Conservation (phyloP, 1,284 basidiomycete genomes). For the Psilocybe mexicana region DNA sequence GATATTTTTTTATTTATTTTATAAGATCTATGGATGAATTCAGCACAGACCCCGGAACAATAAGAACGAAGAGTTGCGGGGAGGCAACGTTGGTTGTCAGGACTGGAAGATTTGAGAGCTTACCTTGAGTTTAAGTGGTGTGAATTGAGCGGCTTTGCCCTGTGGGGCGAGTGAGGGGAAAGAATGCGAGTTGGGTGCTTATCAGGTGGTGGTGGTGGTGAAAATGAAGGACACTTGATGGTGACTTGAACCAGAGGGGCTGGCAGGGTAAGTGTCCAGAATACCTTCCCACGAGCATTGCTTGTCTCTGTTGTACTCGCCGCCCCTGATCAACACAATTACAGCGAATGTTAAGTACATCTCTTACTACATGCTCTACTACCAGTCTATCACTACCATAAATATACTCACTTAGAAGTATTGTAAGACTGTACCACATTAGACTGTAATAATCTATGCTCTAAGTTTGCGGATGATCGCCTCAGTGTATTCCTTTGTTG, state of each 20-base stretch:
- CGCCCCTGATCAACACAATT: slow-evolving; percentile 6
- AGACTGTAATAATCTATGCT: slow-evolving; percentile 32
- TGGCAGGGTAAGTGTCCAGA: slow-evolving; percentile 15
- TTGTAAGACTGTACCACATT: slow-evolving; percentile 16
- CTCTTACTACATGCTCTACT: background rate
- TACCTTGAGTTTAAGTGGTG: slow-evolving; percentile 51
- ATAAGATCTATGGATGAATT: slow-evolving; percentile 40
- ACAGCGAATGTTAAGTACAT: too few relatives aligned
- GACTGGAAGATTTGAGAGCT: slow-evolving; percentile 16
- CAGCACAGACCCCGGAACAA: slow-evolving; percentile 18
- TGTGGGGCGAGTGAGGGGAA: slow-evolving; percentile 81
- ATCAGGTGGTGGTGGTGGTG: slow-evolving; percentile 42
- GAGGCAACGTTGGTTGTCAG: slow-evolving; percentile 6
- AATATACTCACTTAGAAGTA: slow-evolving; percentile 7
- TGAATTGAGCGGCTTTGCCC: slow-evolving; percentile 73
- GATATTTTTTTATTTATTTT: slow-evolving; percentile 54
- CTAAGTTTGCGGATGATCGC: slow-evolving; percentile 81
- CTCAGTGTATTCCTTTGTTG: slow-evolving; percentile 85
- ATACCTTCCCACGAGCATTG: slow-evolving; percentile 31
- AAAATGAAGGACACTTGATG: slow-evolving; percentile 45
- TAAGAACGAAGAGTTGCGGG: slow-evolving; percentile 12
- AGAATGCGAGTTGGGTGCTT: slow-evolving; percentile 46
- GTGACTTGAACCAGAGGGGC: slow-evolving; percentile 27
- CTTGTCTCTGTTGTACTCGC: slow-evolving; percentile 21
- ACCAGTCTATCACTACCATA: background rate